Evolutionary conservation across 306 rosid genomes (phyloP).

Genomic region (Malus orientalis): DNA sequence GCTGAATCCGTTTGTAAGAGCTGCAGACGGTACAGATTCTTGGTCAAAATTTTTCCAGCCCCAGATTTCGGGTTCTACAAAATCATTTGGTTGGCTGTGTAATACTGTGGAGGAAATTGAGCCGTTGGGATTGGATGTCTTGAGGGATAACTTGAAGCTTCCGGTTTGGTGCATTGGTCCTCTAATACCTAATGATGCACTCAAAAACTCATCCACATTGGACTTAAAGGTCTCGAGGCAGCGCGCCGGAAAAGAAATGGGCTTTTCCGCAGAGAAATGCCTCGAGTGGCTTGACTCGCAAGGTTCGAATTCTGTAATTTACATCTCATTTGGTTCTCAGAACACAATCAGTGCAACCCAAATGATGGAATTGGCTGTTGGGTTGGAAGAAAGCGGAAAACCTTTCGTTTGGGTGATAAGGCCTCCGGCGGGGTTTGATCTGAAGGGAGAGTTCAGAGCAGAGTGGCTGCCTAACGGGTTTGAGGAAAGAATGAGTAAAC

Average conservation of each 20-base stretch:
- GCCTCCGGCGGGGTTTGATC: constrained; percentile 58
- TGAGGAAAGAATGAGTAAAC: constrained; percentile 43
- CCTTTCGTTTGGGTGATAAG: constrained; percentile 63
- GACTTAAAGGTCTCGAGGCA: constrained; percentile 11
- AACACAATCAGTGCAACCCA: constrained; percentile 49
- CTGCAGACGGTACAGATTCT: constrained; percentile 47
- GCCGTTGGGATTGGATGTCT: constrained; percentile 35
- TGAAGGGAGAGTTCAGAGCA: constrained; percentile 33
- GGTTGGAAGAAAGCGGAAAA: constrained; percentile 50
- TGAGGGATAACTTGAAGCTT: constrained; percentile 25
- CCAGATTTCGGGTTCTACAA: constrained; percentile 17
- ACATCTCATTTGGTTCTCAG: constrained; percentile 79
- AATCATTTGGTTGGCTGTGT: constrained; percentile 60
- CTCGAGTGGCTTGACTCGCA: constrained; percentile 44
- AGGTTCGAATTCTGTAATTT: constrained; percentile 39
- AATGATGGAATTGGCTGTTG: constrained; percentile 66
- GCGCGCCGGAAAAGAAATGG: constrained; percentile 38
- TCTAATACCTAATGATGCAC: constrained; percentile 20
- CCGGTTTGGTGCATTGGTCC: constrained; percentile 52
- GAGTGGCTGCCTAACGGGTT: constrained; percentile 64
- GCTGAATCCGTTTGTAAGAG: constrained; percentile 31
- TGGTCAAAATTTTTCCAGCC: constrained; percentile 52
- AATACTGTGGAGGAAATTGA: constrained; percentile 62
- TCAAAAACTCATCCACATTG: not conserved
- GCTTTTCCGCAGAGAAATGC: constrained; percentile 37